phyloP scores from a whole-genome alignment of 371 early-diverging fungal species.

The Lichtheimia corymbifera region DNA sequence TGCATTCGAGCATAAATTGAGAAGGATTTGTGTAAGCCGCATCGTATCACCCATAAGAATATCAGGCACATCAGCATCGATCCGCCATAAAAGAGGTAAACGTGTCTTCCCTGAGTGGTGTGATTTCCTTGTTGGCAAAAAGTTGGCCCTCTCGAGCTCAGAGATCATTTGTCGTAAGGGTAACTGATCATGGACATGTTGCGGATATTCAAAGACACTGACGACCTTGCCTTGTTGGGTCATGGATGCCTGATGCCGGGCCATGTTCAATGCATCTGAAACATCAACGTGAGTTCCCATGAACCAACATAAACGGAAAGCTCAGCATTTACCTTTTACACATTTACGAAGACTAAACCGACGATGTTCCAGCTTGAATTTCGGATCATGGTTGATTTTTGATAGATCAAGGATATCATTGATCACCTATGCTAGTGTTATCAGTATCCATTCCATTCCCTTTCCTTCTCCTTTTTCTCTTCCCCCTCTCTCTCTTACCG shows the following conservation, averaged over 20 bases:
- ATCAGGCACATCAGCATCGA: conserved; percentile 59
- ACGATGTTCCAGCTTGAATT: conserved; percentile 56
- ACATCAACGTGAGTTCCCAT: not conserved
- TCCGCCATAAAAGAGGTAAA: conserved; percentile 58
- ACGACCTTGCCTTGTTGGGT: conserved; percentile 47
- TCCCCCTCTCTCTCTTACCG: too few species aligned
- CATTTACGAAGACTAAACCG: conserved; percentile 60
- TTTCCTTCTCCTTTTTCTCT: not conserved
- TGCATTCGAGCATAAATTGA: conserved; percentile 63
- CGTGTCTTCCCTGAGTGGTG: conserved; percentile 44
- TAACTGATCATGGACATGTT: conserved; percentile 52
- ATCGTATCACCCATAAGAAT: conserved; percentile 60
- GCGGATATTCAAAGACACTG: conserved; percentile 55
- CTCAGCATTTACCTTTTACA: conserved; percentile 48
- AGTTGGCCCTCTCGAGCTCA: conserved; percentile 20
- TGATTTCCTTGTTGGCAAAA: conserved; percentile 12
- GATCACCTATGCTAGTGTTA: conserved; percentile 40
- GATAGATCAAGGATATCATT: conserved; percentile 65
- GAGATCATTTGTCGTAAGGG: conserved; percentile 39
- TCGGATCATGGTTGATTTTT: conserved; percentile 62
- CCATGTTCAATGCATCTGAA: conserved; percentile 51
- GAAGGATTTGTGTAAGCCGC: conserved; percentile 57
- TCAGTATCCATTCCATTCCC: not conserved
- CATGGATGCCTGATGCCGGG: conserved; percentile 50
- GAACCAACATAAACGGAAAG: not conserved